A percentile compares a stretch with the other conserved stretches of the same genome.
These are phyloP conservation scores for Cystobasidium onofrii DNA, from an alignment of 768 basidiomycete genomes.

Conservation along the genomic window DNA sequence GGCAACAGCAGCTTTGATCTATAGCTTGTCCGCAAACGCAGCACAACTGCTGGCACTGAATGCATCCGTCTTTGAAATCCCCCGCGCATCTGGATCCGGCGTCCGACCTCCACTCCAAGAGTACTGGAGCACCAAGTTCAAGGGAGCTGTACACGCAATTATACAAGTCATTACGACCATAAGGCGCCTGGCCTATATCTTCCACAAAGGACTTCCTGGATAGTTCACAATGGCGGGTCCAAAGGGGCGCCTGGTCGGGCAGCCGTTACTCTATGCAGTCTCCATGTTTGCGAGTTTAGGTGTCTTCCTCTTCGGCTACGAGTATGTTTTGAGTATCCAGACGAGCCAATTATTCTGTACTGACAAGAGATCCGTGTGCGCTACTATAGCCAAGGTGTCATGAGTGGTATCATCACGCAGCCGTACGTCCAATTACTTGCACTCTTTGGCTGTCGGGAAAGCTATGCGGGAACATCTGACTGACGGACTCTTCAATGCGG, in stretches of 20 bases:
- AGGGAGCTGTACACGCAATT: too few species aligned
- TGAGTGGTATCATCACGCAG: constrained; percentile 63
- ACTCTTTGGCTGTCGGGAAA: not conserved
- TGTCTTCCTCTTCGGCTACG: constrained; percentile 23
- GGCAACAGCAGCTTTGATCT: too few species aligned
- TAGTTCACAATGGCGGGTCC: not conserved
- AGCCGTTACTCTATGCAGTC: constrained; percentile 31
- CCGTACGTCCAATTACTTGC: constrained; percentile 40
- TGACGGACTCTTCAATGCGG: too few species aligned
- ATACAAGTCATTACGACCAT: too few species aligned
- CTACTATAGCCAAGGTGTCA: constrained; percentile 42
- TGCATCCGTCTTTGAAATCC: too few species aligned
- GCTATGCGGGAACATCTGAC: too few species aligned
- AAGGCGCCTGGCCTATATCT: too few species aligned
- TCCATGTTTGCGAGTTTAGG: constrained; percentile 31
- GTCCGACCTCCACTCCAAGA: too few species aligned
- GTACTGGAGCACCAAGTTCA: not conserved
- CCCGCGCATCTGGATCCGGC: too few species aligned
- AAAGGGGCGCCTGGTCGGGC: constrained; percentile 24
- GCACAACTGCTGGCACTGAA: too few species aligned
- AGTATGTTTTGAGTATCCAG: not conserved
- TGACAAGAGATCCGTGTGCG: too few species aligned
- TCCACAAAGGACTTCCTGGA: not conserved
- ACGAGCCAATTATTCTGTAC: not conserved
- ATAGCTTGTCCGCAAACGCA: too few species aligned